A percentile compares a stretch with the other conserved stretches of the same genome.
Evolutionary conservation across 768 basidiomycete genomes (phyloP).

Genomic region (Lentinula raphanica): DNA sequence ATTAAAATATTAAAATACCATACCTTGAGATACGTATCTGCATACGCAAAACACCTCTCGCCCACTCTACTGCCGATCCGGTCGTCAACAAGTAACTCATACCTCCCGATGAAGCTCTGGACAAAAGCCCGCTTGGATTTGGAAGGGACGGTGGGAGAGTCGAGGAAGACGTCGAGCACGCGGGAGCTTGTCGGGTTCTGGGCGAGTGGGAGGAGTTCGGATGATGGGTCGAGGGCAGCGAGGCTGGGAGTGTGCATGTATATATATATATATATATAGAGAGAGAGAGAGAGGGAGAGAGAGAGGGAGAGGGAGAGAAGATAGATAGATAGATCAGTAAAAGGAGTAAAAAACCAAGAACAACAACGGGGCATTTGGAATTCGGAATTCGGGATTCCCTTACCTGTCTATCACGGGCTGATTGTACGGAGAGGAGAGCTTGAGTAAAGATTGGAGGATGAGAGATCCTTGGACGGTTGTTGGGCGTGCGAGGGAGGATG

Average conservation of each 20-base stretch:
- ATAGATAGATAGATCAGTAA: no score
- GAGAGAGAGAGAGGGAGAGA: no score
- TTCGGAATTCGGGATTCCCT: slow-evolving; percentile 2
- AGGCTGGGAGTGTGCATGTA: slow-evolving; percentile 55
- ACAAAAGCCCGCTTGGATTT: slow-evolving; percentile 71
- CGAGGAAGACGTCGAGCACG: slow-evolving; percentile 73
- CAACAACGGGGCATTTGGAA: no score
- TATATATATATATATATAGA: no score
- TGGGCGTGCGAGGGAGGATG: slow-evolving; percentile 43
- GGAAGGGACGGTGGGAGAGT: slow-evolving; percentile 57
- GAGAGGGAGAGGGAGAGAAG: no score
- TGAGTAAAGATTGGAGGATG: slow-evolving; percentile 77
- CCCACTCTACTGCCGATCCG: slow-evolving; percentile 86
- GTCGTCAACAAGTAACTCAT: slow-evolving; percentile 79
- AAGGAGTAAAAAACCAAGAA: slow-evolving; percentile 3
- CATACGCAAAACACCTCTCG: slow-evolving; percentile 85
- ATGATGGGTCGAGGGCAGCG: slow-evolving; percentile 44
- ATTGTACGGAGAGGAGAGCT: slow-evolving; percentile 62
- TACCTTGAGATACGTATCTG: slow-evolving; percentile 92
- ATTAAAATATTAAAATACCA: slow-evolving; percentile 13
- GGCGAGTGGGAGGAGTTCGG: slow-evolving; percentile 50
- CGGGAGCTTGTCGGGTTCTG: slow-evolving; percentile 64
- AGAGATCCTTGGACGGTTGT: slow-evolving; percentile 82
- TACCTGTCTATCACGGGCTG: slow-evolving; percentile 68
- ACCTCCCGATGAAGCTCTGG: slow-evolving; percentile 71